Conservation (phyloP, 2,329 filamentous ascomycete species). For the Rachicladosporium sp. region DNA sequence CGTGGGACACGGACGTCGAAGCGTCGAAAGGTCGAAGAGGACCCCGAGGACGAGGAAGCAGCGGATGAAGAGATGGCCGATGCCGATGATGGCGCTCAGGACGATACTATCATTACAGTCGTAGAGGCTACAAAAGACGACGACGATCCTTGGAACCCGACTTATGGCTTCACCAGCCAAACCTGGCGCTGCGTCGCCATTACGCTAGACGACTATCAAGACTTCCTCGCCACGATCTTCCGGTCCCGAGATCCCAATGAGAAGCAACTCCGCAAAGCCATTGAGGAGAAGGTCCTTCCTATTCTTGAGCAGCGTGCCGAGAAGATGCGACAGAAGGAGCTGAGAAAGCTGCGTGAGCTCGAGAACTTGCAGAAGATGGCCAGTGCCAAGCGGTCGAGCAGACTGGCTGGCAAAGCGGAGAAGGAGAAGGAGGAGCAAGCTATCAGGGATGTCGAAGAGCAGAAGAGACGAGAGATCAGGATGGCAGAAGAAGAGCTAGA, state of each 20-base stretch:
- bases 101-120: constrained; percentile 21
- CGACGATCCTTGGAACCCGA: constrained; percentile 15
- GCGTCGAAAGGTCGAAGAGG: constrained; percentile 48
- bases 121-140: constrained; percentile 21
- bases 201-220: constrained; percentile 62
- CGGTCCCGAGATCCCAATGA: constrained; percentile 77
- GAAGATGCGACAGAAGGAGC: constrained; percentile 56
- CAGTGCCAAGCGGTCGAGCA: constrained; percentile 86
- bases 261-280: constrained; percentile 57
- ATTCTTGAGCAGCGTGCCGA: constrained; percentile 67
- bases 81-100: constrained; percentile 22
- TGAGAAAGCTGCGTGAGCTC: constrained; percentile 67
- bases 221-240: constrained; percentile 57
- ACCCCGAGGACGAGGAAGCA: constrained; percentile 27
- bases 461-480: constrained; percentile 50
- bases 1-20: constrained; percentile 54
- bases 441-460: constrained; percentile 56
- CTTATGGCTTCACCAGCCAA: constrained; percentile 53
- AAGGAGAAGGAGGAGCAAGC: constrained; percentile 63
- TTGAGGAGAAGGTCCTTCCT: constrained; percentile 70
- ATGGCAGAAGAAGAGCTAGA: constrained; percentile 49
- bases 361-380: constrained; percentile 74
- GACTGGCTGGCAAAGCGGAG: constrained; percentile 71
- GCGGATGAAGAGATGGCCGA: constrained; percentile 32
- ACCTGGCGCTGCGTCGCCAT: constrained; percentile 89